Base-by-base conservation (phyloP, 306 rosid genomes). In the Corylus heterophylla region DNA sequence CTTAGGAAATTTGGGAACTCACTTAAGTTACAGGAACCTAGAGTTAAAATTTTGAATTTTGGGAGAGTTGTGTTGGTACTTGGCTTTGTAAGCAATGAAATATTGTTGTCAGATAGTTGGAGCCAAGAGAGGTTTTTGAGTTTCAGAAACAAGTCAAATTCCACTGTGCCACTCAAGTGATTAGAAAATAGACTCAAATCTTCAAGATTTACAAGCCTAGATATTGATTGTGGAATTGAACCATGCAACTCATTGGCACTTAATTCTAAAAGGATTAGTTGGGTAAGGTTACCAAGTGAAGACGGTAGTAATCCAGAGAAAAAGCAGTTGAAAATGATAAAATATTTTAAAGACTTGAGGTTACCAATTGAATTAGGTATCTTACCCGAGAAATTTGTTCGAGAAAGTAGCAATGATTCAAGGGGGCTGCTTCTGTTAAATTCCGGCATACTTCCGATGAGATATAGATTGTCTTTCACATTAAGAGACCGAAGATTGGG, bases 71-170 rank as follows among this genome's bases (percentile, higher is more conserved):
- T 0, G 18, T 25, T 61, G 42, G 5, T 10, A 12, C 17, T 61
- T 0, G 18, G 31, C 1, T 61, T 61, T 1, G 14, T 61, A 5
- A 29, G 67, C 3, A 25, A 27, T 27, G 39, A 25, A 10, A 27
- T 1, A 12, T 61, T 27, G 67, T 22, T 0, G 0, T 1, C 1
- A 3, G 39, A 61, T 10, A 61, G 35, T 0, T 1, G 1, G 17
- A 59, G 7, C 0, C 0, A 0, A 4, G 0, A 0, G 1, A 61
- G 67, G 0, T 25, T 27, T 61, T 4, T 10, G 3, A 12, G 39
- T 5, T 27, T 61, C 1, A 27, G 3, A 61, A 4, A 27, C 4
- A 27, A 4, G 7, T 25, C 42, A 4, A 25, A 0, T 4, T 61
- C 37, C 18, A 61, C 4, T 2, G 0, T 25, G 68, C 68, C 17